These are phyloP conservation scores for Penicillium paneum DNA, from an alignment of 2,329 filamentous ascomycete species.

Conservation along the genomic window DNA sequence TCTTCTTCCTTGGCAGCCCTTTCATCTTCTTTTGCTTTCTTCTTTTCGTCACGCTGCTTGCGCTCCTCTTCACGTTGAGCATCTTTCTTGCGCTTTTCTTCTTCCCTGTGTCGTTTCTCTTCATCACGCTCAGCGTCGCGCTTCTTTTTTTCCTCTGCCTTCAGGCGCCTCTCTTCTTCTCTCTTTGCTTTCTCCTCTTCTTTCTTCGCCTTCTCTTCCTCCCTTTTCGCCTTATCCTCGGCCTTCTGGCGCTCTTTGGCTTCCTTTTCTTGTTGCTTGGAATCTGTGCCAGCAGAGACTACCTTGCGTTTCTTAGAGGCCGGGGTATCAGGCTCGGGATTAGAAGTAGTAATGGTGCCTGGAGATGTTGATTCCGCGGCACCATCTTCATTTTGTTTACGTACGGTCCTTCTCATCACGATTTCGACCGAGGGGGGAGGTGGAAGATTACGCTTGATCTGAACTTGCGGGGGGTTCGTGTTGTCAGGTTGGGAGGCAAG, in stretches of 20 bases:
- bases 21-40: slow-evolving; percentile 44
- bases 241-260: slow-evolving; percentile 30
- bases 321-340: slow-evolving; percentile 13
- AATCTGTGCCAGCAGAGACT: slow-evolving; percentile 28
- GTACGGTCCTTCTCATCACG: slow-evolving; percentile 1
- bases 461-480: neutral
- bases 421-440: slow-evolving; percentile 4
- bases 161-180: slow-evolving; percentile 26
- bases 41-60: slow-evolving; percentile 47
- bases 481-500: neutral
- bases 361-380: neutral
- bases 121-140: slow-evolving; percentile 30
- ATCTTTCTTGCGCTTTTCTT: slow-evolving; percentile 41
- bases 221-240: slow-evolving; percentile 31
- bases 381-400: neutral
- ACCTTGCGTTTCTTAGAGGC: slow-evolving; percentile 29
- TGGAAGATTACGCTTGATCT: neutral
- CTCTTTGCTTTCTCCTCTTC: slow-evolving; percentile 35
- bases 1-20: slow-evolving; percentile 45
- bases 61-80: slow-evolving; percentile 39
- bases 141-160: slow-evolving; percentile 30
- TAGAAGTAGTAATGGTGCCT: neutral
- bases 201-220: slow-evolving; percentile 19
- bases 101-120: slow-evolving; percentile 18
- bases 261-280: slow-evolving; percentile 39